Conservation (phyloP, 1,284 basidiomycete genomes). For the Rhizoctonia solani region DNA sequence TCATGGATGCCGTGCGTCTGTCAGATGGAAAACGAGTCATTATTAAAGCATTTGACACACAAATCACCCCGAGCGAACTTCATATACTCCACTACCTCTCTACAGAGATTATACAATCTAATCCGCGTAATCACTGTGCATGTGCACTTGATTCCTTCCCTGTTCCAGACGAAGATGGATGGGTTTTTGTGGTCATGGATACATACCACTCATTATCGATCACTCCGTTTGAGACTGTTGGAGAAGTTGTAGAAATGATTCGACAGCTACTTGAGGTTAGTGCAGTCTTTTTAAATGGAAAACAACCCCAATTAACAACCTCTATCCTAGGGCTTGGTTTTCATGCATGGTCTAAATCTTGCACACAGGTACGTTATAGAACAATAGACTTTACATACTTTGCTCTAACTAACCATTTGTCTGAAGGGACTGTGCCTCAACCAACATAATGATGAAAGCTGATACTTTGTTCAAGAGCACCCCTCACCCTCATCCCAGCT, state of each 20-base stretch:
- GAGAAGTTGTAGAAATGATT: constrained; percentile 18
- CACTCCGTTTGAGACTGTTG: neutral
- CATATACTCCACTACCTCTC: constrained; percentile 26
- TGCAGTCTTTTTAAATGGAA: neutral
- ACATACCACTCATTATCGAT: neutral
- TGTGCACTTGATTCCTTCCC: constrained; percentile 11
- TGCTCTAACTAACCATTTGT: too few relatives aligned
- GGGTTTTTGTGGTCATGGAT: constrained; percentile 17
- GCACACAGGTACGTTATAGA: constrained; percentile 27
- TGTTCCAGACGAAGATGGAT: neutral
- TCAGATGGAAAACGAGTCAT: neutral
- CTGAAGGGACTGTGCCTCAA: constrained; percentile 27
- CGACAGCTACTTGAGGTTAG: constrained; percentile 34
- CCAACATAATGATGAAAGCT: constrained; percentile 34
- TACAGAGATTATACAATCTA: neutral
- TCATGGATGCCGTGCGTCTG: neutral
- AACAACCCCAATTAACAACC: neutral
- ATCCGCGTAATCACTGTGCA: constrained; percentile 17
- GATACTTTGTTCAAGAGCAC: constrained; percentile 3
- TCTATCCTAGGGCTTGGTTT: constrained; percentile 21
- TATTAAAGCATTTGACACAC: neutral
- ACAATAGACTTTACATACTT: neutral
- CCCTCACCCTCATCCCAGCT: constrained; percentile 1
- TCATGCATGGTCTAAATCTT: constrained; percentile 22
- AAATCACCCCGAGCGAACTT: constrained; percentile 1